Evolutionary conservation across 805 yeast species (phyloP).

Genomic region (Ogataea ganodermae): DNA sequence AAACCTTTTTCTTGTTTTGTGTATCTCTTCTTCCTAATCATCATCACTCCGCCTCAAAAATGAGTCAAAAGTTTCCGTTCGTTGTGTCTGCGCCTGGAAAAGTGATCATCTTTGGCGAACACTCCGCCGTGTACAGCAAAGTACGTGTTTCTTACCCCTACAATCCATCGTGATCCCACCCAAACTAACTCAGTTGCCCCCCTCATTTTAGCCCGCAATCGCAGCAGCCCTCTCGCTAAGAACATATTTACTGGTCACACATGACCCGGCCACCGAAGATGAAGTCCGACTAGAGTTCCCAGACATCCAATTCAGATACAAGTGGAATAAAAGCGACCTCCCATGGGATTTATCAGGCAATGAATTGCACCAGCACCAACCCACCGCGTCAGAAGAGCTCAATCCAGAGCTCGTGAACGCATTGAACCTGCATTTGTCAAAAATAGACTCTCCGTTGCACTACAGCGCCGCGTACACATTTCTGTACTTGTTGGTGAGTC

Average conservation of each 20-base stretch:
- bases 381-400: conserved; percentile 52
- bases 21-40: not conserved
- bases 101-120: conserved; percentile 94
- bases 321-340: conserved; percentile 62
- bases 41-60: not conserved
- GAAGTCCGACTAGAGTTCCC: conserved; percentile 73
- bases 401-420: conserved; percentile 57
- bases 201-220: conserved; percentile 67
- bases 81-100: conserved; percentile 94
- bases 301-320: conserved; percentile 66
- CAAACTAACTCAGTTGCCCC: conserved; percentile 1
- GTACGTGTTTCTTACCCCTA: conserved; percentile 32
- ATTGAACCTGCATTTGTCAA: conserved; percentile 45
- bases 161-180: not conserved
- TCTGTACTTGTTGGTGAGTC: conserved; percentile 67
- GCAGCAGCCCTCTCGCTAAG: conserved; percentile 92
- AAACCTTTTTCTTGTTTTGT: not conserved
- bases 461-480: conserved; percentile 81
- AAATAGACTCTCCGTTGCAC: conserved; percentile 58
- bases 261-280: conserved; percentile 41
- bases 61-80: conserved; percentile 47
- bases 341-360: conserved; percentile 53
- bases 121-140: conserved; percentile 88
- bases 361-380: conserved; percentile 29
- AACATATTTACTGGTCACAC: conserved; percentile 72